These are phyloP conservation scores for Dioscorea dumetorum DNA, from an alignment of 106 monocot species.

Conservation along the genomic window DNA sequence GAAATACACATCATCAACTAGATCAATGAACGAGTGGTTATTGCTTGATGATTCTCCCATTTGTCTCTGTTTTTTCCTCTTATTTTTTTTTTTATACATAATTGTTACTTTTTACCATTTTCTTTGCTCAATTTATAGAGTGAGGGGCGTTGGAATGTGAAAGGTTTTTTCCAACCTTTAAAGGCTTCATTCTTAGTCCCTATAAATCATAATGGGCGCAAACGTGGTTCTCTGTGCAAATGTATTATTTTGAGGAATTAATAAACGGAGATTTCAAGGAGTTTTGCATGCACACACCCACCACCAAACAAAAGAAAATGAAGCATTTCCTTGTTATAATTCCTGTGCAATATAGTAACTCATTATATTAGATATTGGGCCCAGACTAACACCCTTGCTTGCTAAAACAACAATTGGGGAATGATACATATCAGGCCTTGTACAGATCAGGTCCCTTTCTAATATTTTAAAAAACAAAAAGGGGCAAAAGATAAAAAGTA, in stretches of 20 bases:
- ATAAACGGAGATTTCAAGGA: background rate
- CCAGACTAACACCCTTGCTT: background rate
- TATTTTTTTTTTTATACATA: background rate
- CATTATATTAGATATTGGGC: background rate
- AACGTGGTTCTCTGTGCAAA: background rate
- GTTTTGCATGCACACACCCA: too few relatives aligned
- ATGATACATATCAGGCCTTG: slow-evolving; percentile 11
- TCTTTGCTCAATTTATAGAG: background rate
- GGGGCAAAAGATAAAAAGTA: background rate
- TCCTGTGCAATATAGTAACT: background rate
- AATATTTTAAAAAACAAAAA: background rate
- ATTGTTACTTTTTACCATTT: background rate
- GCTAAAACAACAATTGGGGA: slow-evolving; percentile 3
- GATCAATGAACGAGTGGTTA: background rate
- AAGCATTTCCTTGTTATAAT: background rate
- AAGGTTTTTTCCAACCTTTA: background rate
- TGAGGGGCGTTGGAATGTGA: background rate
- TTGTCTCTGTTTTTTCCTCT: background rate
- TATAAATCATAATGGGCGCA: background rate
- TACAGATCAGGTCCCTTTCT: background rate
- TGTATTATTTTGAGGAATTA: background rate
- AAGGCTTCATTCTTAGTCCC: background rate
- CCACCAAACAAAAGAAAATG: background rate
- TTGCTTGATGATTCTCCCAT: background rate
- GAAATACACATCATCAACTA: slow-evolving; percentile 53